Evolutionary conservation across 2,329 filamentous ascomycete species (phyloP), one percentile per base, ranked within the genome.

Genomic region (Curvularia verruculosa): DNA sequence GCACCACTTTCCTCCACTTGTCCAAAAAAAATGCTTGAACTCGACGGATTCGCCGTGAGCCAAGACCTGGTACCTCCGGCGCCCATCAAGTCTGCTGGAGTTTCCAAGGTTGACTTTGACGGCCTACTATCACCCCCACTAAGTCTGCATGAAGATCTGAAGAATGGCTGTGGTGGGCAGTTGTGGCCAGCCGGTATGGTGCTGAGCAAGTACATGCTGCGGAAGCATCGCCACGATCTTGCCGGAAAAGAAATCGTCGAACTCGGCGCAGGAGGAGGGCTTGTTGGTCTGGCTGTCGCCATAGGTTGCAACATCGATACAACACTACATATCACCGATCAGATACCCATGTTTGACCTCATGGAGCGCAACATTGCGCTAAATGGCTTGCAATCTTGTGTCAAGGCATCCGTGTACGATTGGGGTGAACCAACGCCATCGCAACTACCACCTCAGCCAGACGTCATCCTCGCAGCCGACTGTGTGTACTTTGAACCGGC

Each of bases 181-280:
- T 84, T 96, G 10, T 98, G 95, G 95, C 94, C 93, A 3, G 94
- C 94, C 0, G 95, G 95, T 10, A 90, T 96, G 87, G 85, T 95
- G 15, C 82, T 99, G 51, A 85, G 90, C 19, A 91, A 89, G 76
- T 96, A 98, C 74, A 85, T 98, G 83, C 82, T 98, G 57, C 85
- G 88, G 50, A 88, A 88, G 71, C 89, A 91, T 67, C 81, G 80
- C 60, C 78, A 84, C n/a, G 80, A 85, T 64, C 76, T 96, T 61
- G 77, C 77, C 55, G 80, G 84, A 56, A 88, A 90, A 63, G 85
- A 86, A 77, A 92, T 96, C 91, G 81, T 98, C 69, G 95, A 98
- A 78, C 83, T 99, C 40, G 95, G 95, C 54, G 92, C 94, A 58
- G 95, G 95, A 56, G 92, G 93, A 54, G 95, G 95, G 19, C 84